These are phyloP conservation scores for Zalerion maritima DNA, from an alignment of 495 filamentous ascomycete species.

Conservation along the genomic window DNA sequence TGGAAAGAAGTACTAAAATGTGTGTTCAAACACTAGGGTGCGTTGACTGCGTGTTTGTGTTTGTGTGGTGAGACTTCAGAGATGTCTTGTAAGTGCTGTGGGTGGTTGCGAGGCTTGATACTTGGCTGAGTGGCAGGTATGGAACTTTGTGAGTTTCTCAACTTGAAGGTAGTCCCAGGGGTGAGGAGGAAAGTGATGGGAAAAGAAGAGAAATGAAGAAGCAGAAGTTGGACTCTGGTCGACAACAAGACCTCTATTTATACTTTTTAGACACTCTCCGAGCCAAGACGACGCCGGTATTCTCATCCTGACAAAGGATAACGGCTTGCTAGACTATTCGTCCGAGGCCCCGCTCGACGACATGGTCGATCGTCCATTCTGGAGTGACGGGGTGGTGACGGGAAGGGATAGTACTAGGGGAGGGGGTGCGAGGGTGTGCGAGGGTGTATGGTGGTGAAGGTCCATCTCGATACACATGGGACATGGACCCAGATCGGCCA, in stretches of 20 bases:
- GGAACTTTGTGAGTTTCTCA: conserved; percentile 5
- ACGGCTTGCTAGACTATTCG: conserved; percentile 1
- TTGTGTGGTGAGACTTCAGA: conserved; percentile 9
- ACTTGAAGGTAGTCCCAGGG: conserved; percentile 2
- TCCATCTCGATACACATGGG: too few species aligned
- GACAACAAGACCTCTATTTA: conserved; percentile 44
- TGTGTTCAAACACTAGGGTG: conserved; percentile 6
- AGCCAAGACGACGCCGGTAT: conserved; percentile 1
- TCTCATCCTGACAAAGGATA: neutral
- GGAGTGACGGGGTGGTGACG: conserved; percentile 14
- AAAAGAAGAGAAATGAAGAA: conserved; percentile 42
- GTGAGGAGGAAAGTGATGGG: conserved; percentile 25
- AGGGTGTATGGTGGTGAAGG: neutral
- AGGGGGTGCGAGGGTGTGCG: neutral
- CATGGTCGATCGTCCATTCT: conserved; percentile 32
- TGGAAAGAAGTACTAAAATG: conserved; percentile 5
- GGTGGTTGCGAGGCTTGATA: conserved; percentile 5
- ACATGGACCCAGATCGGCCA: too few species aligned
- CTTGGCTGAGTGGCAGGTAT: conserved; percentile 3
- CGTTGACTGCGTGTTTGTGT: conserved; percentile 9
- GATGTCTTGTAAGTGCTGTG: conserved; percentile 9
- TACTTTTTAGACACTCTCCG: conserved; percentile 32
- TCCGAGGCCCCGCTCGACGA: conserved; percentile 1
- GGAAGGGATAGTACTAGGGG: conserved; percentile 8
- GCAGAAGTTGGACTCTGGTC: conserved; percentile 21